Evolutionary conservation across 2,329 filamentous ascomycete genomes (phyloP), one percentile per base, ranked within the genome.

Genomic region (Myriosclerotinia duriaeana): DNA sequence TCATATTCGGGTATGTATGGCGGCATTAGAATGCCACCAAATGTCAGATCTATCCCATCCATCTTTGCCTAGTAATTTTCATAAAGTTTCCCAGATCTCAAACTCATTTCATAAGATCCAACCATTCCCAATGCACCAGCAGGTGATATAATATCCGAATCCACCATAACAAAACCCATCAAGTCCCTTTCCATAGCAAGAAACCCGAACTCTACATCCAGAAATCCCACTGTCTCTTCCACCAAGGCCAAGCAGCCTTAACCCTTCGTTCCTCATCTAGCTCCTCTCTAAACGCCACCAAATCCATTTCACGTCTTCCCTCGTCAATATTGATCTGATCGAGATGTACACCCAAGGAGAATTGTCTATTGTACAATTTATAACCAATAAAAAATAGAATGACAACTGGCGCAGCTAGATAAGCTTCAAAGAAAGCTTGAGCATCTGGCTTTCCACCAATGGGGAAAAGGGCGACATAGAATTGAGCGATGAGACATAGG

Each of bases 401-500:
- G 48, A 87, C 81, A n/a, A 88, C 78, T 0, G 84, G 84, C 0
- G 80, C 80, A 11, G 85, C 85, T 15, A 89, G 79, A 73, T 86
- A 88, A 5, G 74, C 71, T 58, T 81, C 74, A 66, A 75, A 76
- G 69, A 75, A 74, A 17, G 59, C 69, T 53, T 69, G n/a, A 0
- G 83, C 80, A 38, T 78, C 68, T 17, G 80, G 81, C 14, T 59
- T 67, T 34, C 72, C 73, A 1, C 81, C 84, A 58, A 88, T 80
- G 1, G 88, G 87, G 34, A 78, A 79, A 4, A 81, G 72, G 1
- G 80, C 78, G 2, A 80, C 73, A 67, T 80, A 80, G 67, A 77
- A 76, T 63, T 77, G 74, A 30, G 89, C 89, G 48, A 91, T 79
- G 53, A 94, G 80, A 65, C 90, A 87, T 11, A 93, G 75, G 26